Base-by-base conservation (phyloP, 352 stramenopile genomes). In the Thraustochytrium sp. region DNA sequence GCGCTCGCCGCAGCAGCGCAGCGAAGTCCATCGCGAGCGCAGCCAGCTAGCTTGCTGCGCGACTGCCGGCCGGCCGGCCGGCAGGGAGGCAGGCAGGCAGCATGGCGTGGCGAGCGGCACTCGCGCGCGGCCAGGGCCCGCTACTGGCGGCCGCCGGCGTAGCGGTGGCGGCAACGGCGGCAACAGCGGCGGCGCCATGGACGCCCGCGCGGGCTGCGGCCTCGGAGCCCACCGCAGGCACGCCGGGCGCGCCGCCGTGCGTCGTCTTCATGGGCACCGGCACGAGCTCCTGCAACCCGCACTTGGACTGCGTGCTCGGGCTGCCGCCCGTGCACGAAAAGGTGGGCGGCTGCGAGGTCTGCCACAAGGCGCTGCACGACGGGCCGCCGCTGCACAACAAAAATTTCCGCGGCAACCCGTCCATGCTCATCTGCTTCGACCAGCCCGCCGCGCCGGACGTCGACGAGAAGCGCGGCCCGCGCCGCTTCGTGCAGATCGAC, bases 401-500 rank as follows among this genome's bases (percentile, higher is more conserved):
- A 2, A 77, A 77, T 31, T 44, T 46, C 9, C 68, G 68, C 51
- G 68, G 68, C 9, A 80, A 80, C 51, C 68, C 68, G 18, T 80
- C 68, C 31, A 46, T 80, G 68, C 53, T 80, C 31, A 48, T 80
- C 26, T 46, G 31, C 31, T 75, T 54, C 44, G 40, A 75, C 44
- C 18, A 55, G 5, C 29, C 76, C 5, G 68, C 38, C 68, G 31
- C 21, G 3, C 65, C 11, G 11, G n/a, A 18, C 16, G 26, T 29
- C 29, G 65, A 18, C 0, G 9, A n/a, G 23, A 21, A 34, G 3
- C 53, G 51, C 48, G 75, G 29, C 21, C 2, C 42, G 16, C 38
- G 78, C 13, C 31, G 61, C 13, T 92, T 93, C 75, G 87, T 95
- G 26, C 89, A 94, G 55, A 90, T 96, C 44, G 92, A 96, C 85